Base-by-base conservation (phyloP, 2,329 filamentous ascomycete species). In the Aureobasidium sp. region DNA sequence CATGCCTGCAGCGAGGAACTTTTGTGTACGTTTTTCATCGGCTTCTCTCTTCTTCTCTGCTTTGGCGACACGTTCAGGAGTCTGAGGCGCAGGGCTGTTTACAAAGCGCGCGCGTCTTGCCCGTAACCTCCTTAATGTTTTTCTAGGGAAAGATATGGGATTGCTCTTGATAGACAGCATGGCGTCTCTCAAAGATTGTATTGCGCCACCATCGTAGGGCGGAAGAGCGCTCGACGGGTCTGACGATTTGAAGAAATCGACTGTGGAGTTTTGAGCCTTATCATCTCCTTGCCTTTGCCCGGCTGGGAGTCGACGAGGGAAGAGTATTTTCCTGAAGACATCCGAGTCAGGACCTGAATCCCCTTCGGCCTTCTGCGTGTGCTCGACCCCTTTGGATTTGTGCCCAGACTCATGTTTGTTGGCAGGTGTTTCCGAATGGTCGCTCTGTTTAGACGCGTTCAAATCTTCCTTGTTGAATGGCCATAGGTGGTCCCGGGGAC, bases 171-270 rank as follows among this genome's bases (percentile, higher is more conserved):
- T 37, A 12, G 54, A 58, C 22, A 60, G 22, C 57, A 60, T 60
- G 45, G 57, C 57, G 19, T 60, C 57, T 42, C 39, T 42, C 44
- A 60, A 17, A 9, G 57, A 49, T 35, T 60, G 57, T 40, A 50
- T 14, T 2, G 57, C 57, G 35, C 44, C 57, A 33, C 45, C 33
- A 33, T 50, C 57, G 24, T 54, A 40, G 14, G 15, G 31, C 39
- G 19, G 27, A 40, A 35, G n/a, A 40, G 35, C 7, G 35, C 22
- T 15, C 7, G 35, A 11, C 4, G 35, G 22, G n/a, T 42, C 24
- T 42, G 37, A 29, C n/a, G 37, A 54, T 12, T 42, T 42, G 50
- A 54, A 54, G 24, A 54, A 54, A 15, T 42, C 31, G 5, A 24
- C 7, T 8, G 40, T 19, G 15, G 37, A 14, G n/a, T 29, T 27